A percentile compares a stretch with the other conserved stretches of the same genome.
Conservation (phyloP, 1,284 basidiomycete genomes). For the Ceratobasidium papillatum region DNA sequence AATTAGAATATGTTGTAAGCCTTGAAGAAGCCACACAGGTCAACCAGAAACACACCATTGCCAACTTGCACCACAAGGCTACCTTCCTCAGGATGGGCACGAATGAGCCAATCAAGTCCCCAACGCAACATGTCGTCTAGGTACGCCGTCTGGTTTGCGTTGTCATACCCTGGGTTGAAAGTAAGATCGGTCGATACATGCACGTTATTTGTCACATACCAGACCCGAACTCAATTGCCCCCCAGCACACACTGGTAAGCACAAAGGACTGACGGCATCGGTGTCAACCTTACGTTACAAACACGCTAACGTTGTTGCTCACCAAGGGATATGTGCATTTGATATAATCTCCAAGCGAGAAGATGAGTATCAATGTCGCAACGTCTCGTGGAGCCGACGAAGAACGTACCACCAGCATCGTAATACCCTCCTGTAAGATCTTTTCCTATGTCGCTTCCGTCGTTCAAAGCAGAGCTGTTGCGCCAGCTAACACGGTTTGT, state of each 20-base stretch:
- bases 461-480: slow-evolving; percentile 78
- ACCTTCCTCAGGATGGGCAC: slow-evolving; percentile 81
- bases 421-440: slow-evolving; percentile 90
- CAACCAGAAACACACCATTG: slow-evolving; percentile 56
- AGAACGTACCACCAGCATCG: slow-evolving; percentile 78
- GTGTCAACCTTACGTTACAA: slow-evolving; percentile 24
- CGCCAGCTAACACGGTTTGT: slow-evolving; percentile 85
- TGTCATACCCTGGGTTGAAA: slow-evolving; percentile 70
- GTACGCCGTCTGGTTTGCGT: slow-evolving; percentile 85
- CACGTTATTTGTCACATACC: slow-evolving; percentile 54
- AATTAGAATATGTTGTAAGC: background rate
- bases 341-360: slow-evolving; percentile 71
- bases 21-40: background rate
- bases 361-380: background rate
- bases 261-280: slow-evolving; percentile 68
- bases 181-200: slow-evolving; percentile 35
- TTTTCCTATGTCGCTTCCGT: slow-evolving; percentile 77
- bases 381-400: background rate
- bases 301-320: slow-evolving; percentile 44
- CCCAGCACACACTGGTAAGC: slow-evolving; percentile 87
- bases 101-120: slow-evolving; percentile 91
- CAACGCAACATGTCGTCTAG: slow-evolving; percentile 87
- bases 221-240: slow-evolving; percentile 81
- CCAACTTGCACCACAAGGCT: slow-evolving; percentile 85
- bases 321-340: slow-evolving; percentile 85